These are phyloP conservation scores for Canna indica DNA, from an alignment of 176 grass and related monocot species.

Conservation along the genomic window DNA sequence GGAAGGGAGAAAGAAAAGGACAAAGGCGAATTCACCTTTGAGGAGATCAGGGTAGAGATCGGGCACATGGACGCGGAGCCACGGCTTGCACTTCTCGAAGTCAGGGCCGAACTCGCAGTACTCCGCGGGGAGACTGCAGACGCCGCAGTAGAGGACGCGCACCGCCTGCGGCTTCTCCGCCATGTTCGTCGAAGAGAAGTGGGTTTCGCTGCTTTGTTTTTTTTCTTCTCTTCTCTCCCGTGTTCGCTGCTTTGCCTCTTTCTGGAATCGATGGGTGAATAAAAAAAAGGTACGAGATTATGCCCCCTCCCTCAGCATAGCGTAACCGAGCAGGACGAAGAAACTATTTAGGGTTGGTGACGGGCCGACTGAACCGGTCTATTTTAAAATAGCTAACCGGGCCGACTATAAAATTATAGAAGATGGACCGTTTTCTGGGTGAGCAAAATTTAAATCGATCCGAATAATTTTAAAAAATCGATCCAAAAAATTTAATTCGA, in stretches of 20 bases:
- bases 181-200: slow-evolving; percentile 24
- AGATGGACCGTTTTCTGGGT: no score
- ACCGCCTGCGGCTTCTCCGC: slow-evolving; percentile 66
- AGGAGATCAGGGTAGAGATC: slow-evolving; percentile 74
- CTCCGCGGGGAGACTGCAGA: slow-evolving; percentile 74
- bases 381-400: no score
- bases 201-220: neutral
- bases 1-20: slow-evolving; percentile 21
- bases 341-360: no score
- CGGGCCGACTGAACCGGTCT: no score
- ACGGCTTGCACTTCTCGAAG: slow-evolving; percentile 97
- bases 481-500: no score
- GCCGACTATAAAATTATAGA: no score
- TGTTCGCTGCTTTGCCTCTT: neutral
- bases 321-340: no score
- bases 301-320: neutral
- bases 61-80: slow-evolving; percentile 75
- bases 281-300: no score
- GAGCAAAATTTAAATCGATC: no score
- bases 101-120: slow-evolving; percentile 99
- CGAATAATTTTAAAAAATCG: no score
- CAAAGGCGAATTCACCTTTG: slow-evolving; percentile 12
- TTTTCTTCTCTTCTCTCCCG: neutral
- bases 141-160: slow-evolving; percentile 79
- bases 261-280: neutral